Evolutionary conservation across 352 stramenopile genomes (phyloP).

Genomic region (Globisporangium perplexum): DNA sequence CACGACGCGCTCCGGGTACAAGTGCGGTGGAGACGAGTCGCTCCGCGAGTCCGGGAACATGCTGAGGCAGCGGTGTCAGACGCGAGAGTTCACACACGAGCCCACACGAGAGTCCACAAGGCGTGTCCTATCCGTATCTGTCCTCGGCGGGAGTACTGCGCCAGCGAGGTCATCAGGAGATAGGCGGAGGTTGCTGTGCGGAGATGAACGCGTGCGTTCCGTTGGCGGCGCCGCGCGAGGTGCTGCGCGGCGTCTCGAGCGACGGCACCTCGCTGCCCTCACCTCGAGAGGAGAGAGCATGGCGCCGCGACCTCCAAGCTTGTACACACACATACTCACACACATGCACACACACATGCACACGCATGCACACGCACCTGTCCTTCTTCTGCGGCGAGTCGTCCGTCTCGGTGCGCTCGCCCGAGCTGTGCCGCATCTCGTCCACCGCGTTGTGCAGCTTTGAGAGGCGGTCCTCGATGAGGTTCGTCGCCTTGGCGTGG

Average conservation of each 20-base stretch:
- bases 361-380: slow-evolving; percentile 32
- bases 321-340: slow-evolving; percentile 7
- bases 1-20: slow-evolving; percentile 36
- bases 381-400: slow-evolving; percentile 41
- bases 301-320: slow-evolving; percentile 6
- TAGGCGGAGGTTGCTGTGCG: slow-evolving; percentile 20
- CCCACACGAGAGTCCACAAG: background rate
- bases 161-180: slow-evolving; percentile 87
- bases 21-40: slow-evolving; percentile 17
- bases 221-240: background rate
- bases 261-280: background rate
- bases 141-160: slow-evolving; percentile 85
- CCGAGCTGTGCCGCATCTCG: slow-evolving; percentile 36
- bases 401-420: slow-evolving; percentile 45
- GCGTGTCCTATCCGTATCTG: slow-evolving; percentile 85
- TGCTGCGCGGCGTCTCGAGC: background rate
- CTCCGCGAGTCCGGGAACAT: slow-evolving; percentile 12
- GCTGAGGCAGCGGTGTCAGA: background rate
- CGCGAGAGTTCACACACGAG: background rate
- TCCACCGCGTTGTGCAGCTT: slow-evolving; percentile 58
- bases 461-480: slow-evolving; percentile 55
- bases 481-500: slow-evolving; percentile 22
- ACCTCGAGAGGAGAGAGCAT: background rate
- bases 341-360: background rate
- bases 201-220: slow-evolving; percentile 4